Evolutionary conservation across 768 basidiomycete genomes (phyloP).

Genomic region (Melanogaster broomeanus): DNA sequence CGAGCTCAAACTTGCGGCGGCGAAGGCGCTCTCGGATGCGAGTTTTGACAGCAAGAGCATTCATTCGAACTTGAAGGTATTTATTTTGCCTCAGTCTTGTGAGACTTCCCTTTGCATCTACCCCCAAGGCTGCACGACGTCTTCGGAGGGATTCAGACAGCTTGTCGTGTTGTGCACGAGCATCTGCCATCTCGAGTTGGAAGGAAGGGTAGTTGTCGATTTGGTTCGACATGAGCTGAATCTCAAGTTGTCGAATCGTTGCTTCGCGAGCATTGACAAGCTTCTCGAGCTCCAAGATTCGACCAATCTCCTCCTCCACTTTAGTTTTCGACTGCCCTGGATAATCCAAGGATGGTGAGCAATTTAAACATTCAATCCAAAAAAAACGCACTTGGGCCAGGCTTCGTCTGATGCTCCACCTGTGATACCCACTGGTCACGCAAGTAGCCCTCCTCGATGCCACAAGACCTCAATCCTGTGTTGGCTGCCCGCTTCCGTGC

Average conservation of each 20-base stretch:
- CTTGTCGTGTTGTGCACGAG: neutral
- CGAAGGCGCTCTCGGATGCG: constrained; percentile 10
- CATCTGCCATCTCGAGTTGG: neutral
- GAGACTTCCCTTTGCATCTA: neutral
- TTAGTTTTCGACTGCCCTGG: neutral
- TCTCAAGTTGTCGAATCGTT: neutral
- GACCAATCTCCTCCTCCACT: neutral
- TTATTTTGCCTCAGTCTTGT: neutral
- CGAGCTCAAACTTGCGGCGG: constrained; percentile 17
- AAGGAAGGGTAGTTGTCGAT: neutral
- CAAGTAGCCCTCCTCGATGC: neutral
- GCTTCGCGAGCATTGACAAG: neutral
- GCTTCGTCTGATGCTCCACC: constrained; percentile 1
- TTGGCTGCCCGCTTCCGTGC: neutral
- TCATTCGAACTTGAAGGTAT: constrained; percentile 6
- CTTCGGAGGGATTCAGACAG: neutral
- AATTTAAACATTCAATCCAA: neutral
- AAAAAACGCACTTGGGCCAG: neutral
- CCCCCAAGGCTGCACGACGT: neutral
- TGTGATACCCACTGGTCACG: neutral
- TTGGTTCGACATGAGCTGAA: neutral
- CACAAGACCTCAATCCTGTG: neutral
- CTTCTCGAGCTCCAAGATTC: neutral
- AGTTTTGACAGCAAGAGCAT: constrained; percentile 17
- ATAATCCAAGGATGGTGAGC: no score